phyloP scores from a whole-genome alignment of 768 basidiomycete genomes.

The Boletus eberwhitei region DNA sequence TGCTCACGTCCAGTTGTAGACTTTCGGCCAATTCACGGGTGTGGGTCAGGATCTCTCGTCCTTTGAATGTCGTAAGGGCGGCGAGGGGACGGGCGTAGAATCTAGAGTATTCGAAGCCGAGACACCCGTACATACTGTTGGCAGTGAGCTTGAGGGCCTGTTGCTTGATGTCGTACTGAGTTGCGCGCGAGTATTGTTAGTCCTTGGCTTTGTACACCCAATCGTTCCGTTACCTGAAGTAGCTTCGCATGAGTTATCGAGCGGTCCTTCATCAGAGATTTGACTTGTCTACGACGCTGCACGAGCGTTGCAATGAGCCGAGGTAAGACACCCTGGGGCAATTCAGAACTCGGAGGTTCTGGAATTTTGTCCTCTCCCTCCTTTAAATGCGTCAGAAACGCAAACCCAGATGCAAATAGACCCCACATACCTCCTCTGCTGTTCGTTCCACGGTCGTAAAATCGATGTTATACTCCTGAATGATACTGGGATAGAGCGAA shows the following conservation, averaged over 20 bases:
- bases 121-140: constrained; percentile 99
- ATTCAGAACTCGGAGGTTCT: constrained; percentile 72
- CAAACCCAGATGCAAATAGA: not conserved
- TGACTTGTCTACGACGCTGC: constrained; percentile 83
- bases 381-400: constrained; percentile 21
- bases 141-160: constrained; percentile 96
- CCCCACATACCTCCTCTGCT: constrained; percentile 48
- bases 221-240: constrained; percentile 61
- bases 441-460: constrained; percentile 90
- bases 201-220: not conserved
- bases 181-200: not conserved
- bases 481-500: constrained; percentile 97
- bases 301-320: constrained; percentile 97
- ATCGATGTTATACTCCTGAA: constrained; percentile 99
- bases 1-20: constrained; percentile 79
- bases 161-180: constrained; percentile 94
- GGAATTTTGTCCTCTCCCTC: constrained; percentile 83
- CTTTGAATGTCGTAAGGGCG: constrained; percentile 95
- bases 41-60: constrained; percentile 93
- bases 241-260: constrained; percentile 67
- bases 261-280: constrained; percentile 91
- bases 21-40: constrained; percentile 91
- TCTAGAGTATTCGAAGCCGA: constrained; percentile 94
- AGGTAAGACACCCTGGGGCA: constrained; percentile 87
- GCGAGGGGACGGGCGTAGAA: constrained; percentile 98